Conservation (phyloP, 305 asterid genomes). For the Ajuga reptans region DNA sequence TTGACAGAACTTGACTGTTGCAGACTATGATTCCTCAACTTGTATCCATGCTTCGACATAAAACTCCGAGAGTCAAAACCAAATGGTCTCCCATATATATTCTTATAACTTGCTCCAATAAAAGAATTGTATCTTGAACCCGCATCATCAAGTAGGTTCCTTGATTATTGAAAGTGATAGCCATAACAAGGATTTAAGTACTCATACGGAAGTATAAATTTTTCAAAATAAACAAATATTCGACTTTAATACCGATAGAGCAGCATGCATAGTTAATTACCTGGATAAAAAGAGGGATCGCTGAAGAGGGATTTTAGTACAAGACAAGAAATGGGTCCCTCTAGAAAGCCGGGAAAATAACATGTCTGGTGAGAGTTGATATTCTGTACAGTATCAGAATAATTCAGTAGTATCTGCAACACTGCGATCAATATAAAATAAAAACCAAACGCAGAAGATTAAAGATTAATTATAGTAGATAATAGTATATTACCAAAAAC, state of each 20-base stretch:
- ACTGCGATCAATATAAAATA: slow-evolving; percentile 4
- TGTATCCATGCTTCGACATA: slow-evolving; percentile 28
- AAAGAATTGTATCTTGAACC: slow-evolving; percentile 24
- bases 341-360: slow-evolving; percentile 45
- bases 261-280: slow-evolving; percentile 22
- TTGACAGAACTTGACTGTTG: slow-evolving; percentile 23
- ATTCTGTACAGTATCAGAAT: slow-evolving; percentile 14
- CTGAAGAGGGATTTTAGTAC: slow-evolving; percentile 20
- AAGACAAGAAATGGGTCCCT: slow-evolving; percentile 32
- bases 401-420: slow-evolving; percentile 30
- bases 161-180: slow-evolving; percentile 3
- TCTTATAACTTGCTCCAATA: slow-evolving; percentile 20
- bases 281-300: slow-evolving; percentile 38
- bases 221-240: not conserved
- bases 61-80: slow-evolving; percentile 30
- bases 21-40: slow-evolving; percentile 25
- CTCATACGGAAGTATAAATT: not conserved
- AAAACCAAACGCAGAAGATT: not conserved
- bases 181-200: not conserved
- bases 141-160: slow-evolving; percentile 28
- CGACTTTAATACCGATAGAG: not conserved
- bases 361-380: slow-evolving; percentile 29
- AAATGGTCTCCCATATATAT: slow-evolving; percentile 20
- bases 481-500: not conserved
- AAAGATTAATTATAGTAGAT: not conserved